Conservation (phyloP, 441 rosid genomes). For the Hypseocharis bilobata region DNA sequence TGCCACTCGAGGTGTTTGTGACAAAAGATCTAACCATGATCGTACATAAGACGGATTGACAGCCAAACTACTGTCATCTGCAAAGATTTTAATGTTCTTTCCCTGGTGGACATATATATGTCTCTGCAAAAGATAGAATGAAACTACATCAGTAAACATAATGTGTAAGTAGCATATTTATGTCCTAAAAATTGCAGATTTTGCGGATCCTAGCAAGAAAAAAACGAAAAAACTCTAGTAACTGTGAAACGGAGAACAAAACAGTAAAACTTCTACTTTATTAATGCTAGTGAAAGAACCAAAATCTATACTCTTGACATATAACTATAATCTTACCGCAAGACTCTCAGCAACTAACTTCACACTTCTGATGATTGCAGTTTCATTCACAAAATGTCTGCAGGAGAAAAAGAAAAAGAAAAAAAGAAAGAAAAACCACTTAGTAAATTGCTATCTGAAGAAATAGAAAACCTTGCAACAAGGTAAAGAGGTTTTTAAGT, state of each 20-base stretch:
- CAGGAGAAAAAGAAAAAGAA: slow-evolving; percentile 10
- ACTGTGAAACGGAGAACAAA: neutral
- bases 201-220: neutral
- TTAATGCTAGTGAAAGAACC: neutral
- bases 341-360: slow-evolving; percentile 88
- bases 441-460: slow-evolving; percentile 17
- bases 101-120: slow-evolving; percentile 80
- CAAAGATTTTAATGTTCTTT: slow-evolving; percentile 61
- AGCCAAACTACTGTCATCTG: slow-evolving; percentile 73
- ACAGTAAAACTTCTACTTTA: neutral
- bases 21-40: slow-evolving; percentile 77
- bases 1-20: slow-evolving; percentile 84
- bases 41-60: slow-evolving; percentile 61
- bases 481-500: slow-evolving; percentile 16
- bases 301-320: neutral
- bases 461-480: slow-evolving; percentile 11
- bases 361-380: slow-evolving; percentile 56
- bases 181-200: slow-evolving; percentile 2
- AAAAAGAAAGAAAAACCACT: slow-evolving; percentile 15
- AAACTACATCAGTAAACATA: slow-evolving; percentile 15
- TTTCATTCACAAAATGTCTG: slow-evolving; percentile 62
- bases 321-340: slow-evolving; percentile 47
- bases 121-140: slow-evolving; percentile 41
- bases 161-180: neutral
- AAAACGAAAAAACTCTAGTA: neutral